Conservation (phyloP, 768 basidiomycete species). For the Hypholoma fasciculare region DNA sequence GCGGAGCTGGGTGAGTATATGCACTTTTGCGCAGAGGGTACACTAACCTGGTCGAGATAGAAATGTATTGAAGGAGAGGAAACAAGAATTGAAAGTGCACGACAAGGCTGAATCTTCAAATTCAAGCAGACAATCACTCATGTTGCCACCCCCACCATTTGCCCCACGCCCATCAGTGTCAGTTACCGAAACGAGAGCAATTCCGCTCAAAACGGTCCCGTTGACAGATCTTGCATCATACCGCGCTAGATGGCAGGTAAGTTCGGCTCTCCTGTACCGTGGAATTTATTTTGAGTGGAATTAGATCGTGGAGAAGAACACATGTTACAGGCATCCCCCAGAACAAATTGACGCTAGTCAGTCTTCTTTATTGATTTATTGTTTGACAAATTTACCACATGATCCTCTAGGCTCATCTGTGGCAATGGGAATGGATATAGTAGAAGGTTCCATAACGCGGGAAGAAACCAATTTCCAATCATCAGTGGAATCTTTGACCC, state of each 20-base stretch:
- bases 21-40: neutral
- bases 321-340: constrained; percentile 2
- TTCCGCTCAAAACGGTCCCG: neutral
- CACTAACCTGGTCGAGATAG: constrained; percentile 38
- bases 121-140: neutral
- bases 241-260: constrained; percentile 19
- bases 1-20: constrained; percentile 58
- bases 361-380: neutral
- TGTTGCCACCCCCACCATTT: constrained; percentile 1
- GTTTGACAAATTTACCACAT: neutral
- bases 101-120: neutral
- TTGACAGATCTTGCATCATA: constrained; percentile 15
- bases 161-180: neutral
- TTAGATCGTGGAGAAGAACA: constrained; percentile 7
- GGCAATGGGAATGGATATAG: too few relatives aligned
- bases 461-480: neutral
- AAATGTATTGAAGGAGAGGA: constrained; percentile 26
- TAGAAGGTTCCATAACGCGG: neutral
- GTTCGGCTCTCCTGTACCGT: neutral
- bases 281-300: neutral
- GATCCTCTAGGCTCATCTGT: neutral
- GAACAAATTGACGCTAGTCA: constrained; percentile 2
- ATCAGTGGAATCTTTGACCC: neutral
- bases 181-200: neutral
- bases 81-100: constrained; percentile 4